Percentiles rank a stretch among this genome's conserved stretches.
phyloP scores from a whole-genome alignment of 352 stramenopile species.

The Thalassiosira gravida region DNA sequence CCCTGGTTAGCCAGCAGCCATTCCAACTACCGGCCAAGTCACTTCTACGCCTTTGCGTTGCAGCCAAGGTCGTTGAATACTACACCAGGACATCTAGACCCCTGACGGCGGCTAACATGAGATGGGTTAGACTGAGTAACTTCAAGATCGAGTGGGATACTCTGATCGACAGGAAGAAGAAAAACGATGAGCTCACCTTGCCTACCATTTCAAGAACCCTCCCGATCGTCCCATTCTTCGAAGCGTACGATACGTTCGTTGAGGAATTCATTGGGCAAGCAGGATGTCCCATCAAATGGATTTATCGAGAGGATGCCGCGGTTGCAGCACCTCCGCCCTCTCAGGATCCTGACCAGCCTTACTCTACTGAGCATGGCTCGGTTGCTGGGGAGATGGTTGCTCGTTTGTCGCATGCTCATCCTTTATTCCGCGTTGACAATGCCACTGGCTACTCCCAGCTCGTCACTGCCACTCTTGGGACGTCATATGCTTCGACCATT shows the following conservation, averaged over 20 bases:
- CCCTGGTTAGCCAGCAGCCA: not conserved
- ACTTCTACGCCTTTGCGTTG: not conserved
- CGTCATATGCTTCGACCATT: constrained; percentile 27
- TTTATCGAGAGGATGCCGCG: constrained; percentile 8
- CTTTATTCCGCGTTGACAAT: constrained; percentile 34
- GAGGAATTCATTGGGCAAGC: not conserved
- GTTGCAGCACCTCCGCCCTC: not conserved
- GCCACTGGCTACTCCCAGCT: constrained; percentile 25
- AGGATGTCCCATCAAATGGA: constrained; percentile 16
- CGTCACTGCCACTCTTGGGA: constrained; percentile 27
- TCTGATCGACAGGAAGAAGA: not conserved
- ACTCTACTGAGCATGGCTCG: constrained; percentile 13
- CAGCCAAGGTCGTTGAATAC: constrained; percentile 8
- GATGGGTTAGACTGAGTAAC: not conserved
- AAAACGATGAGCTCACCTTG: not conserved
- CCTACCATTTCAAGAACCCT: not conserved
- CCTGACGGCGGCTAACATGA: not conserved
- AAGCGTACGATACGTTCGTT: not conserved
- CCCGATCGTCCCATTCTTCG: not conserved
- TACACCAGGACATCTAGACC: not conserved
- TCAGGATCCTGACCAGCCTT: not conserved
- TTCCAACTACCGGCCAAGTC: constrained; percentile 9
- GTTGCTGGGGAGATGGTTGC: constrained; percentile 38
- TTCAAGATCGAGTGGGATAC: not conserved
- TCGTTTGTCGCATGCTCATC: constrained; percentile 24